Evolutionary conservation across 805 yeast species (phyloP).

Genomic region (Huiozyma naganishii): DNA sequence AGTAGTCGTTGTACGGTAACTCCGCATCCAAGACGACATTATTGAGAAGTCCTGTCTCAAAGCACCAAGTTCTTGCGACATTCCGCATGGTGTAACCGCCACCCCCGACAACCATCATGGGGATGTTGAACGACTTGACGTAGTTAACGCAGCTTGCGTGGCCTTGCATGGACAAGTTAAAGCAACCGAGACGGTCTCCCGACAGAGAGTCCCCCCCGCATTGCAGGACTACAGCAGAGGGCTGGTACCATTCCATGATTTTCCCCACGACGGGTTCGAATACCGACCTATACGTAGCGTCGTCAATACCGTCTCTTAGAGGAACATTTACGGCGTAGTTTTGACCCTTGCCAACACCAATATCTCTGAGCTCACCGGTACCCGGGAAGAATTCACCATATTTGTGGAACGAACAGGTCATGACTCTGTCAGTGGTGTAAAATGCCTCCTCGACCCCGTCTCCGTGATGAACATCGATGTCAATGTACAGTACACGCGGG

Average conservation of each 20-base stretch:
- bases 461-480: constrained; percentile 93
- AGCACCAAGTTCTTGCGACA: constrained; percentile 91
- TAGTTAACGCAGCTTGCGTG: constrained; percentile 93
- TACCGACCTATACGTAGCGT: constrained; percentile 64
- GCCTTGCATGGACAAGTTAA: constrained; percentile 82
- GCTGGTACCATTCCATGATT: constrained; percentile 83
- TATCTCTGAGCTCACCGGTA: constrained; percentile 85
- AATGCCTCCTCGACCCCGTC: constrained; percentile 98
- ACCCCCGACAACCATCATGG: constrained; percentile 88
- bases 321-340: constrained; percentile 88
- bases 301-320: constrained; percentile 89
- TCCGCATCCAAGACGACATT: constrained; percentile 57
- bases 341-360: constrained; percentile 81
- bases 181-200: constrained; percentile 88
- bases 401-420: constrained; percentile 94
- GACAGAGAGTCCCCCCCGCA: constrained; percentile 97
- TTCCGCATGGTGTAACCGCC: constrained; percentile 97
- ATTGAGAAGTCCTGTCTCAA: constrained; percentile 75
- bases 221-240: constrained; percentile 88
- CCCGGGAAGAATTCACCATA: constrained; percentile 97
- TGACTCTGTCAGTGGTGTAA: constrained; percentile 86
- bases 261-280: constrained; percentile 84
- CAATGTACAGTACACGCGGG: constrained; percentile 86
- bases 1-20: constrained; percentile 88
- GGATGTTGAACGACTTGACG: constrained; percentile 80